Percentiles rank a stretch among this genome's conserved stretches.
These are phyloP conservation scores for Coemansia sp. DNA, from an alignment of 192 early-diverging fungal species.

Conservation along the genomic window DNA sequence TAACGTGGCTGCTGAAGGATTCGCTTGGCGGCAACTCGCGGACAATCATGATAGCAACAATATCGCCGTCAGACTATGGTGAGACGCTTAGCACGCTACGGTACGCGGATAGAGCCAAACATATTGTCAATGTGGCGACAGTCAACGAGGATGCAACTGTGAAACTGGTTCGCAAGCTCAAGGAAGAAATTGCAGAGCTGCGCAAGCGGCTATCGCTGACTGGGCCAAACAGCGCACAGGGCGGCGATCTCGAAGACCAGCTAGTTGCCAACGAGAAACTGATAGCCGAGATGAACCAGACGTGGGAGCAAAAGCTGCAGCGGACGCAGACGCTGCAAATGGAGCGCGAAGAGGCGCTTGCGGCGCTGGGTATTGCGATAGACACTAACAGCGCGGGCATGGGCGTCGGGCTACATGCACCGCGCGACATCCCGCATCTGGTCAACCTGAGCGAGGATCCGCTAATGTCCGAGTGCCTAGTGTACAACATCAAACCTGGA, in stretches of 20 bases:
- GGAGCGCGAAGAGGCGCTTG: constrained; percentile 70
- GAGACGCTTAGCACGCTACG: constrained; percentile 84
- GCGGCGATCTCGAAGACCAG: constrained; percentile 66
- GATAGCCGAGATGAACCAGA: constrained; percentile 76
- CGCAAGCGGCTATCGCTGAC: constrained; percentile 57
- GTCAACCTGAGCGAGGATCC: constrained; percentile 91
- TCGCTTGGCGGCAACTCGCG: constrained; percentile 82
- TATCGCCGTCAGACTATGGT: constrained; percentile 73
- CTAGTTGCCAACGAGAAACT: constrained; percentile 84
- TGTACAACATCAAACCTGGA: constrained; percentile 83
- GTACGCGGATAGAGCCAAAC: constrained; percentile 89
- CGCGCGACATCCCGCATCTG: constrained; percentile 78
- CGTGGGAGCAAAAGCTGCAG: constrained; percentile 79
- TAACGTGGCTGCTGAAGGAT: constrained; percentile 84
- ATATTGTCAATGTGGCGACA: constrained; percentile 85
- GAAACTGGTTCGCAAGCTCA: constrained; percentile 76
- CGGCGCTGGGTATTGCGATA: constrained; percentile 75
- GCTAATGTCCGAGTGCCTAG: constrained; percentile 82
- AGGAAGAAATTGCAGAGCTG: constrained; percentile 73
- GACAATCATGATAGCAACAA: constrained; percentile 76
- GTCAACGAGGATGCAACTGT: constrained; percentile 88
- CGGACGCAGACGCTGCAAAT: constrained; percentile 70
- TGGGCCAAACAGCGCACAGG: constrained; percentile 26
- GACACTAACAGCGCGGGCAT: constrained; percentile 59
- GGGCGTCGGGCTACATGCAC: constrained; percentile 71